Evolutionary conservation across 2,329 filamentous ascomycete species (phyloP).

Genomic region (Fusarium sp.): DNA sequence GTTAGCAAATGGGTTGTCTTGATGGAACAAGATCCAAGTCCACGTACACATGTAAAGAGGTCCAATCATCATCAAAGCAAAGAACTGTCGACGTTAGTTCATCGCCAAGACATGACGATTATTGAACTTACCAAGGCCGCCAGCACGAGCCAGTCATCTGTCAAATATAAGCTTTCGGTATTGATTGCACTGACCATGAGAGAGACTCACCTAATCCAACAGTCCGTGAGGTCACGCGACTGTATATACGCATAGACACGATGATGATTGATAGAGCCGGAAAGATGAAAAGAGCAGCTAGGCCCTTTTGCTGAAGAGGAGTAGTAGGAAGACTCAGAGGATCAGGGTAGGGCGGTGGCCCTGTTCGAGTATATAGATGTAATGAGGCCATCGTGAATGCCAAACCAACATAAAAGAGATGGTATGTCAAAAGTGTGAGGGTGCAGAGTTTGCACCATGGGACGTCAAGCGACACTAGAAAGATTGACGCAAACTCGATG

Average conservation of each 20-base stretch:
- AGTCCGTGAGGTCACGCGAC: conserved; percentile 40
- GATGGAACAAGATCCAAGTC: rapidly evolving
- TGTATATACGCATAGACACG: conserved; percentile 40
- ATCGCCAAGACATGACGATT: rapidly evolving
- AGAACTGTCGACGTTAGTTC: conserved; percentile 10
- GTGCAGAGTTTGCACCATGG: not conserved
- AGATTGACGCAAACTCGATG: not conserved
- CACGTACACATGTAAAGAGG: conserved; percentile 30
- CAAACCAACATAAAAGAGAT: not conserved
- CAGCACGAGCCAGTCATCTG: conserved; percentile 27
- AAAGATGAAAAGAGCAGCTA: conserved; percentile 46
- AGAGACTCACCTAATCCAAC: conserved; percentile 35
- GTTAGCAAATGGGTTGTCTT: rapidly evolving
- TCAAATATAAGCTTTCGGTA: not conserved
- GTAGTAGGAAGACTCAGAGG: conserved; percentile 44
- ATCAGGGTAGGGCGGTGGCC: conserved; percentile 35
- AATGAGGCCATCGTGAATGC: conserved; percentile 6
- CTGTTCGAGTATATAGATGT: conserved; percentile 11
- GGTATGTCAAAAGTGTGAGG: not conserved
- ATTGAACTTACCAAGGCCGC: conserved; percentile 7
- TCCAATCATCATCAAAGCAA: conserved; percentile 27
- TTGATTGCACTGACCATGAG: not conserved
- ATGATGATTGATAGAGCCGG: conserved; percentile 42
- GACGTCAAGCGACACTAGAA: not conserved
- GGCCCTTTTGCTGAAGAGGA: conserved; percentile 42